Evolutionary conservation across 352 stramenopile genomes (phyloP), one percentile per base, ranked within the genome.

Genomic region (Globisporangium parvum): DNA sequence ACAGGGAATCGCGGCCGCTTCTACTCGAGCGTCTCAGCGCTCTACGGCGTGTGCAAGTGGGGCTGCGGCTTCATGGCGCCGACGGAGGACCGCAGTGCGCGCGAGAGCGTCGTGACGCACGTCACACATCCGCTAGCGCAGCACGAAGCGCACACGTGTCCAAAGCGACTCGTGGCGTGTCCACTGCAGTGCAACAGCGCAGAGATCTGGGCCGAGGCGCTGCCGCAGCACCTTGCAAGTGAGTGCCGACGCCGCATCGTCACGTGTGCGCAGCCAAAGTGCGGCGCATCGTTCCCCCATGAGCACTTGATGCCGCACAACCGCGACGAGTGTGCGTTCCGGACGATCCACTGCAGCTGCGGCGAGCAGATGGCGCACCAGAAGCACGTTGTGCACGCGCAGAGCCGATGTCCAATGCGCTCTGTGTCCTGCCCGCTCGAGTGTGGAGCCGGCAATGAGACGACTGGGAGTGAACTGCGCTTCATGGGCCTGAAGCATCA

Each of bases 41-140:
- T 84, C 17, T 81, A 74, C 28, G 69, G 73, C 0, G 67, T 86
- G 0, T 90, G 79, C 45, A 82, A 82, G 35, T 87, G 75, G 75
- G 79, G 77, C 18, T 90, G 79, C 21, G 75, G 79, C 6, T 77
- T 86, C 53, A 73, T 90, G 69, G 52, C 66, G 14, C 44, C 50
- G 5, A 55, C 60, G 3, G 58, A 75, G 2, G 69, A 49, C 15
- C 65, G 82, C 47, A 26, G 55, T 0, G 67, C 76, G 2, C 55
- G 41, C n/a, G 20, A 66, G 17, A 53, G 65, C 41, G 48, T 53
- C 5, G 47, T 81, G 18, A 12, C 78, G 1, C 57, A 69, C 23
- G 55, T 70, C 31, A 73, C 58, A 1, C 63, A 72, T 31, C 77
- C 77, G 5, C 53, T 88, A 4, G 55, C 65, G 17, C 53, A 70